Evolutionary conservation across 106 monocot species (phyloP).

Genomic region (Dioscorea zingiberensis): DNA sequence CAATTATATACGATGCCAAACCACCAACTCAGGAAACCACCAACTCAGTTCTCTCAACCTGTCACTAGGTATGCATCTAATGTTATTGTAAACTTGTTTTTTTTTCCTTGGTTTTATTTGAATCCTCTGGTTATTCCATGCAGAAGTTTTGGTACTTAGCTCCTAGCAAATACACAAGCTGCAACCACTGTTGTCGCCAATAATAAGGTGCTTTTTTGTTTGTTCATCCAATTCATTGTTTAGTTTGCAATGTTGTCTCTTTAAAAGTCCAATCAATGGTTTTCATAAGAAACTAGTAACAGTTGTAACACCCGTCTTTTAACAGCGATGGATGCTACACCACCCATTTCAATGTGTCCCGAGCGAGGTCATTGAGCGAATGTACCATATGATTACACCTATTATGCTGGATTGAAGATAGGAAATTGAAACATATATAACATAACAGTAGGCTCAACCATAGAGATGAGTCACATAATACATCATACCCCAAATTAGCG

Average conservation of each 20-base stretch:
- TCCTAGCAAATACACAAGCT: conserved; percentile 30
- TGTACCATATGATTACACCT: no score
- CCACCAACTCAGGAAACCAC: conserved; percentile 10
- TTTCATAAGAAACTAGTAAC: conserved; percentile 26
- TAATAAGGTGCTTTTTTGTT: conserved; percentile 7
- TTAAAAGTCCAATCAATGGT: no score
- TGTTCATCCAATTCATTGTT: neutral
- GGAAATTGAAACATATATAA: no score
- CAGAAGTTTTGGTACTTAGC: conserved; percentile 43
- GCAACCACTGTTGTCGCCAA: conserved; percentile 2
- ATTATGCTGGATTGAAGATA: no score
- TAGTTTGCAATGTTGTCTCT: neutral
- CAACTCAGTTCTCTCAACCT: conserved; percentile 14
- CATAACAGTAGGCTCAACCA: no score
- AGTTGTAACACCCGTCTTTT: neutral
- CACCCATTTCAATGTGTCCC: no score
- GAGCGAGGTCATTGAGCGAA: no score
- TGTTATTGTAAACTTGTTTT: neutral
- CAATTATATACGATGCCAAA: no score
- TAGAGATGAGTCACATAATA: no score
- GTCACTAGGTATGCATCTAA: conserved; percentile 32
- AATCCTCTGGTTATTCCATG: neutral
- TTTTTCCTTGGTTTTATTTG: neutral
- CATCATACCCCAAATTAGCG: no score
- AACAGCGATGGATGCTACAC: neutral